Evolutionary conservation across 805 yeast species (phyloP).

Genomic region (Jamesozyma piceae): DNA sequence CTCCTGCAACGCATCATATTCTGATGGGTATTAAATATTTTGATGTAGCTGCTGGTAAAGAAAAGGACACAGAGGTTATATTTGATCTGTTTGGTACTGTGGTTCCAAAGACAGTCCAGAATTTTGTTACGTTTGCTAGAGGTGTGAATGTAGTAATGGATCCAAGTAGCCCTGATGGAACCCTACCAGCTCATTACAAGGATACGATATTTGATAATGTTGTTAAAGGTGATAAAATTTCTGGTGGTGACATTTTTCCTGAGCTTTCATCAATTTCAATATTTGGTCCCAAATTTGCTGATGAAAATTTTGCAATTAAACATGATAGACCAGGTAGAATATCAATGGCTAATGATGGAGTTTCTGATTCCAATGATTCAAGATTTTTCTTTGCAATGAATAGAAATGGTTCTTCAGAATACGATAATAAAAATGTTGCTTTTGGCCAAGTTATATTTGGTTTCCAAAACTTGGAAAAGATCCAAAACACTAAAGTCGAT

Average conservation of each 20-base stretch:
- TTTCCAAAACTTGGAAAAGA: constrained; percentile 42
- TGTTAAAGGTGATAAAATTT: constrained; percentile 66
- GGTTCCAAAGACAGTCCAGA: constrained; percentile 54
- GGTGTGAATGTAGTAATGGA: constrained; percentile 31
- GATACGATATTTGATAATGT: constrained; percentile 65
- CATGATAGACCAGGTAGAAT: constrained; percentile 62
- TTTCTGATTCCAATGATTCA: constrained; percentile 52
- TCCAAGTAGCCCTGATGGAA: constrained; percentile 19
- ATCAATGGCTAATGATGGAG: constrained; percentile 63
- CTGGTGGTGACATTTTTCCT: constrained; percentile 77
- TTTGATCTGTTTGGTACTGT: constrained; percentile 58
- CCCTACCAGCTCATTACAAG: constrained; percentile 34
- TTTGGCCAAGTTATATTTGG: constrained; percentile 73
- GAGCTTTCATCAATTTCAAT: constrained; percentile 75
- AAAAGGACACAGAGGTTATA: constrained; percentile 30
- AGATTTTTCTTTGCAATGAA: constrained; percentile 63
- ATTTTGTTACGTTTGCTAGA: constrained; percentile 45
- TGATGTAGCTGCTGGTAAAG: constrained; percentile 11
- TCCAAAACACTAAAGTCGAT: constrained; percentile 48
- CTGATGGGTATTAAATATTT: constrained; percentile 21
- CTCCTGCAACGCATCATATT: constrained; percentile 25
- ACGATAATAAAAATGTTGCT: constrained; percentile 61
- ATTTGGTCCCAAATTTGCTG: constrained; percentile 62
- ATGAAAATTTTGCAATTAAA: constrained; percentile 64
- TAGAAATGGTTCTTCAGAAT: constrained; percentile 34